Percentiles rank a stretch among this genome's conserved stretches.
phyloP scores from a whole-genome alignment of 2,329 filamentous ascomycete species.

The Diaporthe australafricana region DNA sequence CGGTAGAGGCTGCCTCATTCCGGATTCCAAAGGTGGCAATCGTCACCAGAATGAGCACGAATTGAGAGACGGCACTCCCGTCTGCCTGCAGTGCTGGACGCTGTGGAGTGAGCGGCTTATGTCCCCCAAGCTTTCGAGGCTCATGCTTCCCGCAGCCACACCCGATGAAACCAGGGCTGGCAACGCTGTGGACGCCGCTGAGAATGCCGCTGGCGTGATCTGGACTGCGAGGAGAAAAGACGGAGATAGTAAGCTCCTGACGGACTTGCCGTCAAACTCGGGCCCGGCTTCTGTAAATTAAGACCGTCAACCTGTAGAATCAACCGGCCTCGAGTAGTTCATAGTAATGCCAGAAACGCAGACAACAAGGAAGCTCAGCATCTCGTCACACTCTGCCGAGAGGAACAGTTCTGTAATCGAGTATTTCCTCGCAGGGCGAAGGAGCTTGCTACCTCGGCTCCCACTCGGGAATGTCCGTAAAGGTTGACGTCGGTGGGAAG shows the following conservation, averaged over 20 bases:
- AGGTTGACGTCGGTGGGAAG: not conserved
- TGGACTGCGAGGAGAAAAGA: not conserved
- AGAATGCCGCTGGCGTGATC: not conserved
- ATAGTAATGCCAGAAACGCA: not conserved
- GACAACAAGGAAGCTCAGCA: not conserved
- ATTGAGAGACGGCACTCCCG: not conserved
- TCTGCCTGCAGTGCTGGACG: not conserved
- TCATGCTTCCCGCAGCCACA: not conserved
- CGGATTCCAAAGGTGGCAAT: not conserved
- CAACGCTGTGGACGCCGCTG: too few relatives aligned
- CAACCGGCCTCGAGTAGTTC: not conserved
- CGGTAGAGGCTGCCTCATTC: not conserved
- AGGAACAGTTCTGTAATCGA: not conserved
- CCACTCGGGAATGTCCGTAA: not conserved
- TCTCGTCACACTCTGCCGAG: not conserved
- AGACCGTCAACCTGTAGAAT: not conserved
- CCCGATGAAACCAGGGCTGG: not conserved
- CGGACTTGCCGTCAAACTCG: not conserved
- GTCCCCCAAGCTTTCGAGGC: not conserved
- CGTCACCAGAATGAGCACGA: not conserved
- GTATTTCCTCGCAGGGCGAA: too few relatives aligned
- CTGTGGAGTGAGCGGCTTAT: not conserved
- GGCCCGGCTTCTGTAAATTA: not conserved
- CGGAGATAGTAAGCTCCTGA: not conserved
- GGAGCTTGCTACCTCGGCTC: not conserved